Evolutionary conservation across 345 rosid species (phyloP).

Genomic region (Aurinia saxatilis): DNA sequence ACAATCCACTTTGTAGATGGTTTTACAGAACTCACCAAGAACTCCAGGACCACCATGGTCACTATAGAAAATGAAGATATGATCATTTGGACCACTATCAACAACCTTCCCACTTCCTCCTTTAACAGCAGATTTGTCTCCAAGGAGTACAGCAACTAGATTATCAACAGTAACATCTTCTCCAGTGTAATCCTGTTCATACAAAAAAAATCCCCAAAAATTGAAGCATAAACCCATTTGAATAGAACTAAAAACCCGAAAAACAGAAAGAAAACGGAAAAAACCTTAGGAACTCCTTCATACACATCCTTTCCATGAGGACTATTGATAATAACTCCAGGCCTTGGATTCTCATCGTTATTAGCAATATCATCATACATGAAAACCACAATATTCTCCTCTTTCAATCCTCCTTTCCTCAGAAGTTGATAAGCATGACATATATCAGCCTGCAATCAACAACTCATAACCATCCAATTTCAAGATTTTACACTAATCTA

Average conservation of each 20-base stretch:
- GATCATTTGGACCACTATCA: constrained; percentile 88
- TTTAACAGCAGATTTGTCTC: constrained; percentile 60
- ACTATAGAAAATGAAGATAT: constrained; percentile 72
- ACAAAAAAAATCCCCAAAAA: neutral
- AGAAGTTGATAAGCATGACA: constrained; percentile 95
- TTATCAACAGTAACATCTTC: constrained; percentile 66
- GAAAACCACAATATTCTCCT: constrained; percentile 85
- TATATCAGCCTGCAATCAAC: constrained; percentile 60
- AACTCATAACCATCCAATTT: neutral
- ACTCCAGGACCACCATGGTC: constrained; percentile 98
- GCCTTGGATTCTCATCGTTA: constrained; percentile 74
- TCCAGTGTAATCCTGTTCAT: constrained; percentile 85
- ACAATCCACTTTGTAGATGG: neutral
- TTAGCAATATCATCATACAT: constrained; percentile 93
- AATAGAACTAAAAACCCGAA: neutral
- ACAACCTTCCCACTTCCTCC: constrained; percentile 96
- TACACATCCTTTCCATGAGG: constrained; percentile 86
- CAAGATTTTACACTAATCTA: neutral
- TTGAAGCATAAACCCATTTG: neutral
- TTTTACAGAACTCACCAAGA: constrained; percentile 56
- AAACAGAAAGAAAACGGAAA: constrained; percentile 1
- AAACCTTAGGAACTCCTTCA: constrained; percentile 85
- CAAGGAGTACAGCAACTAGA: constrained; percentile 78
- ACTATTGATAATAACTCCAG: constrained; percentile 67
- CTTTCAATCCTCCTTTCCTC: constrained; percentile 85